These are phyloP conservation scores for Moesziomyces antarcticus DNA, from an alignment of 1,284 basidiomycete species.

Conservation along the genomic window DNA sequence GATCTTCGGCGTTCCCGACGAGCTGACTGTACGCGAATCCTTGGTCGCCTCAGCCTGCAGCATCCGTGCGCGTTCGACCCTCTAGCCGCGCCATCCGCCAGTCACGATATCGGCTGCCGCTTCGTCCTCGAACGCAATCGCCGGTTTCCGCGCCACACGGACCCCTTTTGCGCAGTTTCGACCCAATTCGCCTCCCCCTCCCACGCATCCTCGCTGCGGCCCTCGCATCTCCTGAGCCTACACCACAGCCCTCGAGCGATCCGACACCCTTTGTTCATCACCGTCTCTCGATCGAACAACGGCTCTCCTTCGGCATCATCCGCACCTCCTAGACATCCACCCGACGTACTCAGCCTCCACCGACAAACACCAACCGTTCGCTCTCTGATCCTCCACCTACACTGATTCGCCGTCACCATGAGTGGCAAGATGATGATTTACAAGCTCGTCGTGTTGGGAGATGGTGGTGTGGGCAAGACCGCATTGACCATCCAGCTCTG, in stretches of 20 bases:
- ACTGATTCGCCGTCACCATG: constrained; percentile 20
- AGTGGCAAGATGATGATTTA: constrained; percentile 70
- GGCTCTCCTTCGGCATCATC: too few relatives aligned
- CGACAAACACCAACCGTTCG: neutral
- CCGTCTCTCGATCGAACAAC: too few relatives aligned
- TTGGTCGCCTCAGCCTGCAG: too few relatives aligned
- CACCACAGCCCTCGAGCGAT: neutral
- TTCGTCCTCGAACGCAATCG: neutral
- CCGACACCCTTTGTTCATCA: neutral
- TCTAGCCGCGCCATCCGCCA: neutral
- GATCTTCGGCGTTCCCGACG: too few relatives aligned
- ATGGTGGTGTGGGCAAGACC: constrained; percentile 98
- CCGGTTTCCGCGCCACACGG: constrained; percentile 7
- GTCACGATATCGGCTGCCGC: too few relatives aligned
- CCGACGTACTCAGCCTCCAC: too few relatives aligned
- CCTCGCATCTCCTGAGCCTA: neutral
- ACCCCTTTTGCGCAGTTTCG: constrained; percentile 1
- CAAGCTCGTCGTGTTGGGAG: constrained; percentile 92
- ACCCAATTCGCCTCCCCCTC: neutral
- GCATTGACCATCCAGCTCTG: constrained; percentile 81
- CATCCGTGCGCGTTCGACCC: too few relatives aligned
- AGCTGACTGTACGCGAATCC: too few relatives aligned
- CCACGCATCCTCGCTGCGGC: neutral
- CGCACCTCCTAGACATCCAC: too few relatives aligned
- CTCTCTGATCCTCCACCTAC: neutral